Evolutionary conservation across 2,329 filamentous ascomycete species (phyloP), one percentile per base, ranked within the genome.

Genomic region (Fusarium coicis): DNA sequence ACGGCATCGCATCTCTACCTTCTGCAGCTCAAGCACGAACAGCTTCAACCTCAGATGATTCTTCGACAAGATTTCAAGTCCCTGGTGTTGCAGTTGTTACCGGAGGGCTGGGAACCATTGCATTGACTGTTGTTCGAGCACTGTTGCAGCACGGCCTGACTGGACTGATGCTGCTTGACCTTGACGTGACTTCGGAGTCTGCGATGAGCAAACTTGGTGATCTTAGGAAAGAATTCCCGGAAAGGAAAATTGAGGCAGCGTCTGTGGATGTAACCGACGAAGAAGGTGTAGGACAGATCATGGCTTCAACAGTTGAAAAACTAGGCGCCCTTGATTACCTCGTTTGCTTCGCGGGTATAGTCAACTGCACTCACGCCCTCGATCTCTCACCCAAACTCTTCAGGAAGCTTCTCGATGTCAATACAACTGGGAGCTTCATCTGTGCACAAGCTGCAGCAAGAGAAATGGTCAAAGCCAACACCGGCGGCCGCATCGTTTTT

Each of bases 351-450:
- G 64, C 65, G 10, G 76, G 92, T 5, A 86, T 94, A 0, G 92
- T 93, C 1, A 86, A 85, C 42, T 92, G 88, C 72, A 84, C 86
- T 1, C 87, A 89, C 68, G 88, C 92, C 0, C 80, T 92, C 2
- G 88, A 91, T 4, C 89, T 91, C 83, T 81, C 85, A 0, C 80
- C 86, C 1, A 82, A 84, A 4, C 85, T 92, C 72, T 95, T 90
- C 87, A 86, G 89, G 11, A 86, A 86, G 34, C 87, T 92, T 0
- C 76, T 94, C 26, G 92, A 93, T 63, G 87, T 95, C 77, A 95
- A 95, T 78, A 88, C 91, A 3, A 93, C 91, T 0, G 93, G 93
- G 0, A 84, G 87, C 0, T 95, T 93, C 76, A 83, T 94, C 21
- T 90, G 89, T 73, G 92, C 93, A 0, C 92, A 93, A 73, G 92